Conservation (phyloP, 2,329 filamentous ascomycete genomes). For the Diaporthe sp. region DNA sequence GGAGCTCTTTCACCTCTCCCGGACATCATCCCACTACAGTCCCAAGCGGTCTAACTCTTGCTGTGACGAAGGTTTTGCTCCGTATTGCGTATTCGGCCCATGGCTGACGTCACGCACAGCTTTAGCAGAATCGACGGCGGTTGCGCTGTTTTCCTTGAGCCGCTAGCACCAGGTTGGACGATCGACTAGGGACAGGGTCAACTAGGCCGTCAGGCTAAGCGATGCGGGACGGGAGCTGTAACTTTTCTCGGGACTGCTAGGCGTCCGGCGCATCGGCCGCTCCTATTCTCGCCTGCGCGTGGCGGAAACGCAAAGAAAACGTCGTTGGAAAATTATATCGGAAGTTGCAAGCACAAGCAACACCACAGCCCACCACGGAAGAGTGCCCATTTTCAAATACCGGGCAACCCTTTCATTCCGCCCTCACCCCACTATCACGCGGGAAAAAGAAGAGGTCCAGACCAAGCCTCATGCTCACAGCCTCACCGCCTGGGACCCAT, state of each 20-base stretch:
- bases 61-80: background rate
- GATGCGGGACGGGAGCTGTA: conserved; percentile 15
- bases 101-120: conserved; percentile 36
- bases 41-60: background rate
- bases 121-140: conserved; percentile 30
- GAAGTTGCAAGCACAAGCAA: background rate
- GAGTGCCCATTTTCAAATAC: background rate
- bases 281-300: conserved; percentile 11
- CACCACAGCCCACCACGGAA: background rate
- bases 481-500: conserved; percentile 26
- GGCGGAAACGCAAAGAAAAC: background rate
- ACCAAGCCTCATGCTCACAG: conserved; percentile 10
- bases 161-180: conserved; percentile 1
- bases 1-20: background rate
- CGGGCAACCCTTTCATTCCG: conserved; percentile 28
- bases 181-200: background rate
- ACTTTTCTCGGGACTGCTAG: conserved; percentile 16
- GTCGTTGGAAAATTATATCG: background rate
- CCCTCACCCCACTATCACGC: background rate
- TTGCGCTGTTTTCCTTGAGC: background rate
- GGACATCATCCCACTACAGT: background rate
- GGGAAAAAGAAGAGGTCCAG: background rate
- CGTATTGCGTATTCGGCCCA: conserved; percentile 16
- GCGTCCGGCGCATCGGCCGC: conserved; percentile 15
- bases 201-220: conserved; percentile 3